These are phyloP conservation scores for Pecoramyces ruminantium DNA, from an alignment of 192 early-diverging fungal species.

Conservation along the genomic window DNA sequence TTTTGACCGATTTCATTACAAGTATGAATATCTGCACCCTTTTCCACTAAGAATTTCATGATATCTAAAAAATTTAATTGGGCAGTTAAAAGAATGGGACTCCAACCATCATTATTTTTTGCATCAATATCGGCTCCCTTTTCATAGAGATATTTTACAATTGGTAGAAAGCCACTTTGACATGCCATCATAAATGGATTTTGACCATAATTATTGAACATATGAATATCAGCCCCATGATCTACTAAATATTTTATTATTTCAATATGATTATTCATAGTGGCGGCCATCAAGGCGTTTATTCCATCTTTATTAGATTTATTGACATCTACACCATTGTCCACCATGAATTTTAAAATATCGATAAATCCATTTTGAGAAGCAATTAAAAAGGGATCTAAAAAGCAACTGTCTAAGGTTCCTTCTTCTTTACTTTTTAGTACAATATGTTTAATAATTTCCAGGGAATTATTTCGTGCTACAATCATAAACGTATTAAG, in stretches of 20 bases:
- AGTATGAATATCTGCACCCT: not conserved
- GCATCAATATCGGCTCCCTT: not conserved
- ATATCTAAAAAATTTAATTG: not conserved
- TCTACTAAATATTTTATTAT: not conserved
- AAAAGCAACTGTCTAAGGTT: not conserved
- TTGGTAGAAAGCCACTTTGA: not conserved
- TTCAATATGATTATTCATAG: not conserved
- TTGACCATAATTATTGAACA: not conserved
- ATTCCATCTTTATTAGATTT: not conserved
- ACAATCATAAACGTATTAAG: not conserved
- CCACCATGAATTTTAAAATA: not conserved
- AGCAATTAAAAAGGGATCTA: not conserved
- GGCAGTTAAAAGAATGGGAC: not conserved
- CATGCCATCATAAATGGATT: not conserved
- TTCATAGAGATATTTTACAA: not conserved
- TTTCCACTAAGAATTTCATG: not conserved
- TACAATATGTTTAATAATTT: not conserved
- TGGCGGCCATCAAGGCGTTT: not conserved
- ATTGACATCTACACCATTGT: not conserved
- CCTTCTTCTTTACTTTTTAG: not conserved
- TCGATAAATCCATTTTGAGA: not conserved
- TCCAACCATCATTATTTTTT: not conserved
- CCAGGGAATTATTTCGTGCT: not conserved
- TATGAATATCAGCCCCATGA: not conserved
- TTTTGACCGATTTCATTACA: not conserved